Evolutionary conservation across 371 early-diverging fungal species (phyloP), one percentile per base, ranked within the genome.

Genomic region (Blakeslea trispora): DNA sequence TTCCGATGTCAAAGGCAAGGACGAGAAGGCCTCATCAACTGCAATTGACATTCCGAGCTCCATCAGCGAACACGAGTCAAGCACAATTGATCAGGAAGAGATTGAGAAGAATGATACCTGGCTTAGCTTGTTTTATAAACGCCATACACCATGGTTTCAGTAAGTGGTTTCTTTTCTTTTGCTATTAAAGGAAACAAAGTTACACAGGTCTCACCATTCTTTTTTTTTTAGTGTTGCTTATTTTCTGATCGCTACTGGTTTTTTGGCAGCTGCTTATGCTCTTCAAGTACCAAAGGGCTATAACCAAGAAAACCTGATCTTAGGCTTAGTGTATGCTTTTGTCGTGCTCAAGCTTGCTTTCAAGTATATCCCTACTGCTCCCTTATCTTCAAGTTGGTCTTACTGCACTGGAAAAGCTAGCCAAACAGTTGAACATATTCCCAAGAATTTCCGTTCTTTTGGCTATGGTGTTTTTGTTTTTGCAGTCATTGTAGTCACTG

Each of bases 401-500:
- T 44, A 21, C n/a, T 55, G 55, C 1, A 53, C 62, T 15, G 49
- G 32, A n/a, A 37, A 39, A 3, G 53, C 64, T 0, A 50, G 55
- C 22, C 45, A 42, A n/a, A 74, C 79, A 18, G 37, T 71, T 39
- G 61, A 52, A 58, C 39, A 45, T 11, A 22, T 75, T 13, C 56
- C 60, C n/a, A 28, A 51, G 3, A 42, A 21, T 2, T 10, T 50
- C 5, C 69, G 69, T 21, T 43, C 28, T 9, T 34, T 68, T 1
- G 42, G 43, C 0, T 82, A 75, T 43, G 70, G 52, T 5, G 41
- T 64, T 8, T 65, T 82, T 24, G 75, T 84, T 3, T 9, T 77
- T 9, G 71, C 65, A 35, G 57, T 86, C 34, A 75, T 90, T 39
- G 56, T 88, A 31, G 75, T 83, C 19, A 82, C 83, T 43, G 77